phyloP scores from a whole-genome alignment of 1,284 basidiomycete genomes.

The Ustilago esculenta region DNA sequence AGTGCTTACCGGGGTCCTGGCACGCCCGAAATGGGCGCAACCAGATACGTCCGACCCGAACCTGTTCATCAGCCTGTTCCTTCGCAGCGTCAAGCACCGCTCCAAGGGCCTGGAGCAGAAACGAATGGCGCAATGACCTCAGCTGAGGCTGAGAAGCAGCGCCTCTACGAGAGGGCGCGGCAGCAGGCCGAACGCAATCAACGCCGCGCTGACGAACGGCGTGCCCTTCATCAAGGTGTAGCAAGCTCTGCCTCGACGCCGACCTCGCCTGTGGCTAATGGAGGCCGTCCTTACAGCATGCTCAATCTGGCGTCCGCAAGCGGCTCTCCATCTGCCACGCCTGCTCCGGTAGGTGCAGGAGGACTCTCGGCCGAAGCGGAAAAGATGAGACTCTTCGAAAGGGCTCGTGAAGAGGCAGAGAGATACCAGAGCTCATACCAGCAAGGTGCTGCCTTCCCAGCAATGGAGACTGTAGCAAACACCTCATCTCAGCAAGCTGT shows the following conservation, averaged over 20 bases:
- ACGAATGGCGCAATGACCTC: conserved; percentile 15
- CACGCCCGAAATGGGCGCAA: conserved; percentile 19
- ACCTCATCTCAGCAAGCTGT: not conserved
- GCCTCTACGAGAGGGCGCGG: conserved; percentile 60
- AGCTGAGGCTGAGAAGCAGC: conserved; percentile 60
- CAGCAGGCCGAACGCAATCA: conserved; percentile 61
- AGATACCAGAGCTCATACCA: conserved; percentile 44
- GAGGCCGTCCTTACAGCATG: conserved; percentile 37
- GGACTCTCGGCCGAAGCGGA: conserved; percentile 46
- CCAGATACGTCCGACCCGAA: conserved; percentile 29
- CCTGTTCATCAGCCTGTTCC: conserved; percentile 20
- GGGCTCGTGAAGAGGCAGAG: conserved; percentile 57
- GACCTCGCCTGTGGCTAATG: conserved; percentile 11
- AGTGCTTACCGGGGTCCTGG: conserved; percentile 17
- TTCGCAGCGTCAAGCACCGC: conserved; percentile 4
- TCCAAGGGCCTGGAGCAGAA: not conserved
- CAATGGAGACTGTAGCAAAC: not conserved
- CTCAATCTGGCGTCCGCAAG: conserved; percentile 17
- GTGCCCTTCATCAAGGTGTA: conserved; percentile 21
- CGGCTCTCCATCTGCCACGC: not conserved
- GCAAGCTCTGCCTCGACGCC: conserved; percentile 3
- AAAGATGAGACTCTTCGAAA: conserved; percentile 55
- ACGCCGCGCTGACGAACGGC: conserved; percentile 48
- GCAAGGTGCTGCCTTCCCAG: conserved; percentile 42
- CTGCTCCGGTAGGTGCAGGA: not conserved